These are phyloP conservation scores for Yarrowia galli DNA, from an alignment of 1,139 yeast genomes.

Conservation along the genomic window DNA sequence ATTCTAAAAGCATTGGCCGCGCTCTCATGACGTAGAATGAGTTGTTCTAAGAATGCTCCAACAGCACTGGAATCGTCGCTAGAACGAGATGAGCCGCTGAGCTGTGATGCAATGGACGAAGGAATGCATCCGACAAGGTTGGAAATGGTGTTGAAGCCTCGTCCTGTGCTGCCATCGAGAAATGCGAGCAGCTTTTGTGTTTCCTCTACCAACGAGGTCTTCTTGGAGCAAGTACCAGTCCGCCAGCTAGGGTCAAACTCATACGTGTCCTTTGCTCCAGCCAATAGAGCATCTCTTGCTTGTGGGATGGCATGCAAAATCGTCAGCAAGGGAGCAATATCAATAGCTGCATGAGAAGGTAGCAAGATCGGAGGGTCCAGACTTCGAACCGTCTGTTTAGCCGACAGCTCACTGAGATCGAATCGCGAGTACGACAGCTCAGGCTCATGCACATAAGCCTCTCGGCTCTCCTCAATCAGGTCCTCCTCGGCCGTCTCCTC, in stretches of 20 bases:
- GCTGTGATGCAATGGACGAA: conserved; percentile 43
- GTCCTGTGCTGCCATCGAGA: conserved; percentile 53
- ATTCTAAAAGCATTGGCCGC: not conserved
- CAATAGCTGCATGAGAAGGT: conserved; percentile 51
- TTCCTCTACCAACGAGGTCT: conserved; percentile 49
- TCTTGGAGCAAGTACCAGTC: conserved; percentile 39
- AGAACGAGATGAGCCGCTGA: conserved; percentile 47
- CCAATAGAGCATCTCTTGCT: conserved; percentile 52
- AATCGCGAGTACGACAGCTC: conserved; percentile 31
- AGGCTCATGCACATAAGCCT: conserved; percentile 1
- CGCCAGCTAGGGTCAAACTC: conserved; percentile 32
- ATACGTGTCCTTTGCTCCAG: conserved; percentile 46
- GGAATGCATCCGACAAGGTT: conserved; percentile 47
- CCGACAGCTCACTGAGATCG: conserved; percentile 27
- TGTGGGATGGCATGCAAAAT: conserved; percentile 56
- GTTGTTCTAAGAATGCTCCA: conserved; percentile 42
- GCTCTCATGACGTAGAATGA: not conserved
- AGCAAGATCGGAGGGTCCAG: conserved; percentile 51
- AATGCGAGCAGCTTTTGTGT: conserved; percentile 57
- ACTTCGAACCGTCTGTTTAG: conserved; percentile 38
- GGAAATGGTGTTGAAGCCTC: conserved; percentile 54
- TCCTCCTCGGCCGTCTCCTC: conserved; percentile 40
- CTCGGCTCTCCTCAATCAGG: conserved; percentile 26
- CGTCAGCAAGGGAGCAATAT: conserved; percentile 55
- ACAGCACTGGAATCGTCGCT: conserved; percentile 44